Evolutionary conservation across 2,329 filamentous ascomycete genomes (phyloP), one percentile per base, ranked within the genome.

Genomic region (Pyrenochaeta sp.): DNA sequence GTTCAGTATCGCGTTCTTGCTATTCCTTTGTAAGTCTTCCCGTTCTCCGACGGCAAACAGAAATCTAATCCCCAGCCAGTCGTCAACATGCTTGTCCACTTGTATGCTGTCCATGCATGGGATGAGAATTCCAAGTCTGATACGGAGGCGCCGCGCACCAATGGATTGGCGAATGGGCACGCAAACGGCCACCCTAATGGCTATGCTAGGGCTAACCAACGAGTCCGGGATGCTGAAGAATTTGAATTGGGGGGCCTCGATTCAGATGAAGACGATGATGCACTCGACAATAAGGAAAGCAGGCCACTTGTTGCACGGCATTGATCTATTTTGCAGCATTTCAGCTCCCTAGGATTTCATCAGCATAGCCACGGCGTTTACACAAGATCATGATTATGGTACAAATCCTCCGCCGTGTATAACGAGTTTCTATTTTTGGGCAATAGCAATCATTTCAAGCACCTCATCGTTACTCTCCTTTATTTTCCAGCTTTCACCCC

Each of bases 181-280:
- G 48, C 41, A 3, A 55, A 58, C 15, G 60, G 64, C 19, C 35
- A 53, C 7, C 46, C 60, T 6, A 67, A 67, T 27, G 65, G 68
- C 1, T 77, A 80, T 50, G 68, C 71, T 67, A 55, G 72, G 54
- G 78, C 80, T 29, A 81, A 83, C 17, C 75, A 78, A 8, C 83
- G 83, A 48, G 77, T 93, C 24, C 80, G 83, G 20, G 92, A 96
- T 65, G 92, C 89, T 0, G 88, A 96, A 66, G 91, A 96, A 59
- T 99, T 96, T 68, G 94, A 97, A 73, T 79, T 99, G 1, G 90
- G 94, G 47, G 93, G 90, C 0, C 74, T 99, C 26, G 92, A 92
- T 68, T 94, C 88, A 44, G 92, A 95, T 13, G 91, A 96, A 38
- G 87, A 87, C 4, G 75, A 61, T 0, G 61, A 67, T 6, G 21